Evolutionary conservation across 2,329 filamentous ascomycete genomes (phyloP).

Genomic region (Penicillium janthinellum): DNA sequence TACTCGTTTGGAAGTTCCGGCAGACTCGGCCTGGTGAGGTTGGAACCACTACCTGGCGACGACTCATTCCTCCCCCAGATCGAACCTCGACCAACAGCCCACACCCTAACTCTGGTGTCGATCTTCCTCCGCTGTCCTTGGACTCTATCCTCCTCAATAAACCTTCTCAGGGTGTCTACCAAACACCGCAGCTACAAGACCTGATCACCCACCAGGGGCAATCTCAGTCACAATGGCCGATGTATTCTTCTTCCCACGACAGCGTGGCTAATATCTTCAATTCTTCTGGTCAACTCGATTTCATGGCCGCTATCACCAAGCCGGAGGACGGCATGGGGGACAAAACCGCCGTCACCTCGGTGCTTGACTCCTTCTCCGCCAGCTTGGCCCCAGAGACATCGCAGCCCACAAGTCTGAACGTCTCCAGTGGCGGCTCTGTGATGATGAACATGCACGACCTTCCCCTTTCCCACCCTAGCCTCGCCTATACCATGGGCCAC

Average conservation of each 20-base stretch:
- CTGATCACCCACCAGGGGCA: slow-evolving; percentile 33
- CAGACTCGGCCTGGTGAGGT: slow-evolving; percentile 43
- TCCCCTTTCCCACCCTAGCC: slow-evolving; percentile 34
- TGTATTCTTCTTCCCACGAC: slow-evolving; percentile 40
- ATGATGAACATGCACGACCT: slow-evolving; percentile 43
- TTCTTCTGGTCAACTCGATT: slow-evolving; percentile 36
- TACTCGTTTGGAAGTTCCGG: slow-evolving; percentile 51
- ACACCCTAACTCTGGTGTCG: slow-evolving; percentile 32
- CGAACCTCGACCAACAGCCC: slow-evolving; percentile 43
- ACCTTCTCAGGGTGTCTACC: slow-evolving; percentile 36
- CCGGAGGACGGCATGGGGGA: slow-evolving; percentile 37
- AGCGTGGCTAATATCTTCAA: slow-evolving; percentile 38
- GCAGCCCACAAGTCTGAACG: slow-evolving; percentile 33
- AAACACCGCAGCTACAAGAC: slow-evolving; percentile 33
- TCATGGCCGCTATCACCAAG: slow-evolving; percentile 38
- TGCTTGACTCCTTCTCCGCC: slow-evolving; percentile 38
- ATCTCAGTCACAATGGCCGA: slow-evolving; percentile 39
- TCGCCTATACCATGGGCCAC: slow-evolving; percentile 36
- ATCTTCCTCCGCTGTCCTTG: slow-evolving; percentile 40
- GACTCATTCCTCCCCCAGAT: slow-evolving; percentile 42
- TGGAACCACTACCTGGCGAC: slow-evolving; percentile 50
- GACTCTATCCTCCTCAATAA: slow-evolving; percentile 39
- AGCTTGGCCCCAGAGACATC: slow-evolving; percentile 36
- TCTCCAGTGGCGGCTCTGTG: slow-evolving; percentile 31
- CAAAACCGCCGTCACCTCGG: slow-evolving; percentile 39